Percentiles rank a stretch among this genome's conserved stretches.
Conservation (phyloP, 2,329 filamentous ascomycete species). For the Graphiopsis chlorocephala region DNA sequence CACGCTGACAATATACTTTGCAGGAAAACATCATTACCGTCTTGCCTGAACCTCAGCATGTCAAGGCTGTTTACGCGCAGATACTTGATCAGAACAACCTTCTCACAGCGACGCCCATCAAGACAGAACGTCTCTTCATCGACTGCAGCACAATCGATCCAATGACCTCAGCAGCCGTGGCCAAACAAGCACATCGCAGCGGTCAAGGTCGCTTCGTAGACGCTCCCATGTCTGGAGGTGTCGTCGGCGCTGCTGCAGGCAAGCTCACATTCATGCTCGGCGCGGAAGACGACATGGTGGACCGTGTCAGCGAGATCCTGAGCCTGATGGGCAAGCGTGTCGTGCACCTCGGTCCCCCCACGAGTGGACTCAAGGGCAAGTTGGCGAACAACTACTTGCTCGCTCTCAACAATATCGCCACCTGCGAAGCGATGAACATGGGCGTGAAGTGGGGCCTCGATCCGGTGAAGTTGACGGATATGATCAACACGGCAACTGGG, state of each 20-base stretch:
- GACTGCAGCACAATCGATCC: slow-evolving; percentile 97
- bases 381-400: slow-evolving; percentile 96
- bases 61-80: slow-evolving; percentile 74
- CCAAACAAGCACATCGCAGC: slow-evolving; percentile 64
- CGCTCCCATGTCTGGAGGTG: slow-evolving; percentile 94
- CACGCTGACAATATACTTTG: not conserved
- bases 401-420: slow-evolving; percentile 83
- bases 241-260: slow-evolving; percentile 83
- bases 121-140: slow-evolving; percentile 72
- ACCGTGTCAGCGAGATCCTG: slow-evolving; percentile 66
- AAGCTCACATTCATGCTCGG: slow-evolving; percentile 97
- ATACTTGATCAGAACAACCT: slow-evolving; percentile 64
- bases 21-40: slow-evolving; percentile 86
- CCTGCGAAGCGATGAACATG: slow-evolving; percentile 65
- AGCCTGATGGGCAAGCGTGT: slow-evolving; percentile 82
- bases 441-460: slow-evolving; percentile 63
- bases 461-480: slow-evolving; percentile 67
- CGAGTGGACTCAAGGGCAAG: slow-evolving; percentile 84
- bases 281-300: slow-evolving; percentile 58
- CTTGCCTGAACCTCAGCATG: slow-evolving; percentile 84
- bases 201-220: slow-evolving; percentile 79
- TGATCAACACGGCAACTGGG: slow-evolving; percentile 94
- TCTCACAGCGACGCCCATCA: slow-evolving; percentile 46
- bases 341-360: slow-evolving; percentile 80
- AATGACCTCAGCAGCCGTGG: slow-evolving; percentile 74